A percentile compares a stretch with the other conserved stretches of the same genome.
phyloP scores from a whole-genome alignment of 768 basidiomycete genomes.

The Tylopilus subfusipes region DNA sequence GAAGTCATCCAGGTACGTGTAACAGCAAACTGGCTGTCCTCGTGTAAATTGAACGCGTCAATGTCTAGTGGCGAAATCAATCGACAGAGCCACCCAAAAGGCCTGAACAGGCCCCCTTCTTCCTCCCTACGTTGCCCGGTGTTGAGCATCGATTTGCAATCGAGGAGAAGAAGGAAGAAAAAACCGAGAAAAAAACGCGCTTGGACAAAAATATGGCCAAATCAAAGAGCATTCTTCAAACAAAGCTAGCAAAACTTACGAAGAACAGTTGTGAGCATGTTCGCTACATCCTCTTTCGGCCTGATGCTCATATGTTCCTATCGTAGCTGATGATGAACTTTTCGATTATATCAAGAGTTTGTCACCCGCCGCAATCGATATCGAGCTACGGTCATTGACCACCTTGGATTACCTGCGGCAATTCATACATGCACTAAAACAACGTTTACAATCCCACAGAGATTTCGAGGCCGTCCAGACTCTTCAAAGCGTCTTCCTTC shows the following conservation, averaged over 20 bases:
- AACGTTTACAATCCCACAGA: slow-evolving; percentile 68
- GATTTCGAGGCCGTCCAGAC: slow-evolving; percentile 97
- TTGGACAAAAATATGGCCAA: slow-evolving; percentile 50
- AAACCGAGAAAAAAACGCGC: slow-evolving; percentile 42
- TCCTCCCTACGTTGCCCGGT: slow-evolving; percentile 89
- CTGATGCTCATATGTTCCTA: slow-evolving; percentile 2
- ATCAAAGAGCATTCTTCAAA: slow-evolving; percentile 66
- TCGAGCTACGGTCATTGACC: slow-evolving; percentile 80
- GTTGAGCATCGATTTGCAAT: slow-evolving; percentile 80
- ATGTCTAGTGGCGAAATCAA: slow-evolving; percentile 85
- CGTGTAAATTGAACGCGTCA: not conserved
- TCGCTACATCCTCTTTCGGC: not conserved
- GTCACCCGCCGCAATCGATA: slow-evolving; percentile 86
- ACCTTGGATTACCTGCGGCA: slow-evolving; percentile 56
- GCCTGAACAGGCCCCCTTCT: slow-evolving; percentile 95
- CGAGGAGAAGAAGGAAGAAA: slow-evolving; percentile 37
- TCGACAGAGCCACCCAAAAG: slow-evolving; percentile 94
- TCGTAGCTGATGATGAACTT: slow-evolving; percentile 66
- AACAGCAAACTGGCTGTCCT: not conserved
- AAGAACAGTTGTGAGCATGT: slow-evolving; percentile 65
- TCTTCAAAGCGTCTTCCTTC: slow-evolving; percentile 78
- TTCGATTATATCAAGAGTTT: slow-evolving; percentile 83
- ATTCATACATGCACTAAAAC: slow-evolving; percentile 73
- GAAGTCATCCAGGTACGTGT: slow-evolving; percentile 82
- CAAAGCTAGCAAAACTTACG: slow-evolving; percentile 53